These are phyloP conservation scores for Leptomonas pyrrhocoris DNA, from an alignment of 208 protist species.

Conservation along the genomic window DNA sequence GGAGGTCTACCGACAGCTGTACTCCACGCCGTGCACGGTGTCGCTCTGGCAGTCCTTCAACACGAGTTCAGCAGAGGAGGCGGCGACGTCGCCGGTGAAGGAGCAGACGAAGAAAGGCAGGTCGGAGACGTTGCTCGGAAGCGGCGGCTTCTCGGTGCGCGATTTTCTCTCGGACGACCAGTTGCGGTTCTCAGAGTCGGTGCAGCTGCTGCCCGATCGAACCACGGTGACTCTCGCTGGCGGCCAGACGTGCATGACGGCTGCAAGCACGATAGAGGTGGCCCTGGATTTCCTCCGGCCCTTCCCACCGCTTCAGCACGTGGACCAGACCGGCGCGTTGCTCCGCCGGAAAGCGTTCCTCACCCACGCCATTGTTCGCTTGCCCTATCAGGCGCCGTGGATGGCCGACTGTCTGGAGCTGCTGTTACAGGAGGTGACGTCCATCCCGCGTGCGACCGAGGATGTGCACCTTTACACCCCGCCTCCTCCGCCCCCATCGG, in stretches of 20 bases:
- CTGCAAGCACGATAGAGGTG: slow-evolving; percentile 49
- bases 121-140: slow-evolving; percentile 43
- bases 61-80: background rate
- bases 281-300: slow-evolving; percentile 70
- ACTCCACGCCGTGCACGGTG: slow-evolving; percentile 27
- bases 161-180: slow-evolving; percentile 53
- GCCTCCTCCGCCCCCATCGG: slow-evolving; percentile 28
- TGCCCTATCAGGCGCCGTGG: slow-evolving; percentile 75
- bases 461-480: slow-evolving; percentile 44
- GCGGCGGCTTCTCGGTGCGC: slow-evolving; percentile 54
- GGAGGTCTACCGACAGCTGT: slow-evolving; percentile 36
- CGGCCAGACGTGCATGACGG: slow-evolving; percentile 50
- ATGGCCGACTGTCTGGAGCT: slow-evolving; percentile 39
- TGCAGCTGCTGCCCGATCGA: slow-evolving; percentile 40
- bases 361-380: slow-evolving; percentile 62
- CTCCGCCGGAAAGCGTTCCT: slow-evolving; percentile 45
- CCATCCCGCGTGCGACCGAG: slow-evolving; percentile 18
- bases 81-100: background rate
- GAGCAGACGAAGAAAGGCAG: background rate
- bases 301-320: slow-evolving; percentile 59
- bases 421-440: slow-evolving; percentile 49
- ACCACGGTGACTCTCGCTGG: slow-evolving; percentile 25
- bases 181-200: slow-evolving; percentile 43
- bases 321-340: slow-evolving; percentile 44
- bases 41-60: slow-evolving; percentile 40